A percentile compares a stretch with the other conserved stretches of the same genome.
phyloP scores from a whole-genome alignment of 345 rosid species.

The Gossypium thurberi region DNA sequence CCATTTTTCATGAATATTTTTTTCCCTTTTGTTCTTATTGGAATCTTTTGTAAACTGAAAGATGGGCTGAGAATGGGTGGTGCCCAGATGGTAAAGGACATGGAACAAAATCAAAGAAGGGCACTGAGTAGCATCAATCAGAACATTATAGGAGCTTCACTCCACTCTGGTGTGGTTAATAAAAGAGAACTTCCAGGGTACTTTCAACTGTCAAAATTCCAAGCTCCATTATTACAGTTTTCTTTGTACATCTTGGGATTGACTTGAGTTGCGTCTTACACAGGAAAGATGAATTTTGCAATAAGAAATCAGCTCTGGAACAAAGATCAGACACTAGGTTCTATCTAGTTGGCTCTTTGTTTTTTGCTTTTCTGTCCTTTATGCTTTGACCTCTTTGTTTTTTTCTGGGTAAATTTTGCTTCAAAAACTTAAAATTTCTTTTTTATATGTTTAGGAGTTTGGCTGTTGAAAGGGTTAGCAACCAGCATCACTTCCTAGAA shows the following conservation, averaged over 20 bases:
- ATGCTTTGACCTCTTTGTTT: neutral
- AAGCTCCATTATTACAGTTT: neutral
- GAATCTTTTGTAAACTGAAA: neutral
- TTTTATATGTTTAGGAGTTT: neutral
- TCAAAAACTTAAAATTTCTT: neutral
- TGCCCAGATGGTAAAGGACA: neutral
- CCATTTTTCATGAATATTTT: neutral
- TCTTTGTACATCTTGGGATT: neutral
- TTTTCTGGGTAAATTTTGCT: neutral
- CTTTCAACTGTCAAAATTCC: neutral
- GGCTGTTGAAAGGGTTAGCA: constrained; percentile 1
- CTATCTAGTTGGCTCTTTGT: neutral
- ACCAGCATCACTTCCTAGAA: neutral
- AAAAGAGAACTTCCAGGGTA: neutral
- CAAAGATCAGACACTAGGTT: constrained; percentile 7
- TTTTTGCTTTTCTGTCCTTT: neutral
- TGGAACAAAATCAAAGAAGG: neutral
- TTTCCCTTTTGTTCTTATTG: neutral
- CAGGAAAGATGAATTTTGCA: neutral
- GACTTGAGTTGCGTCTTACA: neutral
- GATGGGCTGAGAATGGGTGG: neutral
- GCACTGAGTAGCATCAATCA: constrained; percentile 1
- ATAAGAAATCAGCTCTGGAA: neutral
- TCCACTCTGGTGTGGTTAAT: neutral
- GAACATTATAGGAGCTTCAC: neutral